A percentile compares a stretch with the other conserved stretches of the same genome.
phyloP scores from a whole-genome alignment of 352 stramenopile species.

The Globisporangium middletonii region DNA sequence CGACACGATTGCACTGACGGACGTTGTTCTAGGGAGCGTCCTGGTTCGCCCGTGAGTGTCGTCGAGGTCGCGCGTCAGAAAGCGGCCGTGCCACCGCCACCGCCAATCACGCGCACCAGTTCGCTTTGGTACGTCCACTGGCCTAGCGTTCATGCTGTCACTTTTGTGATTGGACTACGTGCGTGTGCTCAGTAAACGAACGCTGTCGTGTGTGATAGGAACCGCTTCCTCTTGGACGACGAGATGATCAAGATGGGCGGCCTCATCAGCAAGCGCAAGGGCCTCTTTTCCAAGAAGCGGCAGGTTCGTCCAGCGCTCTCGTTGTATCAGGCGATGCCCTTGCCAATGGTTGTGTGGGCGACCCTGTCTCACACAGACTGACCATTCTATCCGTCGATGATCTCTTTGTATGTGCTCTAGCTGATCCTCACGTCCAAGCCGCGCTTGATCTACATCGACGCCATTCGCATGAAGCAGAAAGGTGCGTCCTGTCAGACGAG shows the following conservation, averaged over 20 bases:
- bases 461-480: constrained; percentile 89
- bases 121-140: constrained; percentile 48
- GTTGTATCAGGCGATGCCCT: background rate
- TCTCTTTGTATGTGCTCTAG: constrained; percentile 11
- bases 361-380: background rate
- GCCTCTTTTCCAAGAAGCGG: constrained; percentile 85
- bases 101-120: constrained; percentile 59
- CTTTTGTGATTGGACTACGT: background rate
- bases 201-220: constrained; percentile 20
- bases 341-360: background rate
- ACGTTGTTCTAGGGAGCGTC: constrained; percentile 18
- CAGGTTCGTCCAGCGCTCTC: constrained; percentile 25
- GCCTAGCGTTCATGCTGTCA: background rate
- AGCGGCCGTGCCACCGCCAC: constrained; percentile 48
- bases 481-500: constrained; percentile 12
- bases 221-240: constrained; percentile 82
- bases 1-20: background rate
- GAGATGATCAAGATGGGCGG: constrained; percentile 83
- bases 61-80: constrained; percentile 78
- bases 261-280: constrained; percentile 86
- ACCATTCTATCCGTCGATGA: background rate
- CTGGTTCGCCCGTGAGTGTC: constrained; percentile 42
- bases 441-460: constrained; percentile 87
- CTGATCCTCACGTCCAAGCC: constrained; percentile 83
- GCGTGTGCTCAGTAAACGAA: background rate